phyloP scores from a whole-genome alignment of 495 filamentous ascomycete genomes.

The Aspergillus nidulans region DNA sequence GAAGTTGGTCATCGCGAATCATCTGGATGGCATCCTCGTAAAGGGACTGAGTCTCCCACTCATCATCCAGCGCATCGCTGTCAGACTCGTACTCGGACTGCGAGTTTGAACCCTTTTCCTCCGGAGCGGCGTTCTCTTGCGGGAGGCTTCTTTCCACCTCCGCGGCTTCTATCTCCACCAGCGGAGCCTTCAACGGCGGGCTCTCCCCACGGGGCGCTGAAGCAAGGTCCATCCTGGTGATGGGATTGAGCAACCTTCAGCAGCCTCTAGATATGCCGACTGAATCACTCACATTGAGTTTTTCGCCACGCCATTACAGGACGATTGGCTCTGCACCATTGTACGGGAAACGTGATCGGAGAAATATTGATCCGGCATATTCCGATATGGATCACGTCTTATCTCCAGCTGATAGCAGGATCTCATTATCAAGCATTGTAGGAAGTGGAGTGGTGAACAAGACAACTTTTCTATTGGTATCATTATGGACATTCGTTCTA shows the following conservation, averaged over 20 bases:
- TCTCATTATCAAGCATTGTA: background rate
- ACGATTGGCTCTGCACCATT: constrained; percentile 29
- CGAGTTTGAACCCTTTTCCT: constrained; percentile 17
- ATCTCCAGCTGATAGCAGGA: background rate
- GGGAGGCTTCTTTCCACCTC: constrained; percentile 15
- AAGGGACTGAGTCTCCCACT: constrained; percentile 64
- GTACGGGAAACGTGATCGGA: constrained; percentile 27
- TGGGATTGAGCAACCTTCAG: constrained; percentile 27
- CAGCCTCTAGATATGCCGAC: constrained; percentile 27
- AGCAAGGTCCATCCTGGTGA: constrained; percentile 40
- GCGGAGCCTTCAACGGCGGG: constrained; percentile 38
- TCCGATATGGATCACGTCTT: background rate
- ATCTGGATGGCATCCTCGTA: constrained; percentile 65
- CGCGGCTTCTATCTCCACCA: constrained; percentile 42
- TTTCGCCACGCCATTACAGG: constrained; percentile 24
- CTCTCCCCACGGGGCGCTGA: constrained; percentile 37
- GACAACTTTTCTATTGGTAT: constrained; percentile 28
- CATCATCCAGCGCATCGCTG: constrained; percentile 57
- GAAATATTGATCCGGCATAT: constrained; percentile 31
- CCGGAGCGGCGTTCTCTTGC: constrained; percentile 24
- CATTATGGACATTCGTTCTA: constrained; percentile 25
- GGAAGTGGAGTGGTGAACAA: background rate
- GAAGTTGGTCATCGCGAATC: constrained; percentile 56
- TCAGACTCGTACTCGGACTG: constrained; percentile 50
- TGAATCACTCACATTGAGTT: constrained; percentile 31